Evolutionary conservation across 2,329 filamentous ascomycete species (phyloP).

Genomic region (Fusarium haematococcum): DNA sequence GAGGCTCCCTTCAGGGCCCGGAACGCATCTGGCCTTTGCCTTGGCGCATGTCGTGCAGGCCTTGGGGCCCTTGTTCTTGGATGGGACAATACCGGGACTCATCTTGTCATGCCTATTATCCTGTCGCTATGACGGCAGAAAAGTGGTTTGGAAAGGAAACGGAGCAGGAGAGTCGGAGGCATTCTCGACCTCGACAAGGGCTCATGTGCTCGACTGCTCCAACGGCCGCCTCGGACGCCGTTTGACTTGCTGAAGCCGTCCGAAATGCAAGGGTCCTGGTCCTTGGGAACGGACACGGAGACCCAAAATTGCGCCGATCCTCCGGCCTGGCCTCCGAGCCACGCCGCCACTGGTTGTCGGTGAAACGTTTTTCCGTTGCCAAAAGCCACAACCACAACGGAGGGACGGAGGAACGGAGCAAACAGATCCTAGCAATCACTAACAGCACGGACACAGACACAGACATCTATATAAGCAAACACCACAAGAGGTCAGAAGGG

Average conservation of each 20-base stretch:
- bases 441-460: background rate
- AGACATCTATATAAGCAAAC: background rate
- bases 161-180: constrained; percentile 29
- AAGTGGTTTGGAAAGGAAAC: constrained; percentile 37
- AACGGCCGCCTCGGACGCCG: constrained; percentile 25
- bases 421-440: background rate
- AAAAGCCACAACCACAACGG: background rate
- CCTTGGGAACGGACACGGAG: constrained; percentile 42
- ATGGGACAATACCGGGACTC: constrained; percentile 35
- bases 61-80: constrained; percentile 57
- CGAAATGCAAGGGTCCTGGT: constrained; percentile 25
- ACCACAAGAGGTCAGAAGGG: background rate
- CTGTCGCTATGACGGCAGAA: constrained; percentile 15
- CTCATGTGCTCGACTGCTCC: constrained; percentile 17
- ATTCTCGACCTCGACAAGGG: constrained; percentile 31
- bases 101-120: constrained; percentile 35
- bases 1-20: constrained; percentile 52
- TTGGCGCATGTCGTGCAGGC: constrained; percentile 64
- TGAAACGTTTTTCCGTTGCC: background rate
- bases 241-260: constrained; percentile 32
- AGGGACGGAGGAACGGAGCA: background rate
- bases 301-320: constrained; percentile 44
- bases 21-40: constrained; percentile 63
- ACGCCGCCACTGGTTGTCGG: background rate
- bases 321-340: constrained; percentile 39